These are phyloP conservation scores for Diaporthe helianthi DNA, from an alignment of 2,329 filamentous ascomycete genomes.

Conservation along the genomic window DNA sequence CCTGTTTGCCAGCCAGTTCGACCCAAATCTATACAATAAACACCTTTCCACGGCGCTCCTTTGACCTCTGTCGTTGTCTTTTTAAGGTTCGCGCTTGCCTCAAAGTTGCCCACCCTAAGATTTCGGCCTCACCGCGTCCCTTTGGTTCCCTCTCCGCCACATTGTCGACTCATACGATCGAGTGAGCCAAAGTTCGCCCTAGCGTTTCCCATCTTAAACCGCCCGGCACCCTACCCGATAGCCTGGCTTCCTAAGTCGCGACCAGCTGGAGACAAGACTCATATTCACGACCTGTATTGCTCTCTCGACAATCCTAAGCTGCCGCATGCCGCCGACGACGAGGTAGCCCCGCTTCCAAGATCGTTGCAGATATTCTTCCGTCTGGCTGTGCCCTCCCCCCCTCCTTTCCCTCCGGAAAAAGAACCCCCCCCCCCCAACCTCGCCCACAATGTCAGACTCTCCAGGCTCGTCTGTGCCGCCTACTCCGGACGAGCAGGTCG, in stretches of 20 bases:
- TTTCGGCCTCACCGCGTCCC: constrained; percentile 17
- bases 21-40: neutral
- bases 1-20: neutral
- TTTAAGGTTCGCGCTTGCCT: constrained; percentile 22
- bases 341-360: constrained; percentile 5
- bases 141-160: constrained; percentile 13
- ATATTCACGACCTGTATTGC: neutral
- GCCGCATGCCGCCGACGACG: constrained; percentile 21
- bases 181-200: constrained; percentile 15
- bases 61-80: constrained; percentile 4
- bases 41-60: neutral
- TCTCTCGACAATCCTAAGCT: neutral
- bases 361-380: constrained; percentile 1
- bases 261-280: neutral
- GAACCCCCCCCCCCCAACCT: neutral
- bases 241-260: neutral
- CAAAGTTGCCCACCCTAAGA: constrained; percentile 9
- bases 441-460: constrained; percentile 40
- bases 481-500: constrained; percentile 54
- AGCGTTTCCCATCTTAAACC: constrained; percentile 2
- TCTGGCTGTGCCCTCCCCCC: too few relatives aligned
- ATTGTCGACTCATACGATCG: constrained; percentile 17
- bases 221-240: constrained; percentile 4
- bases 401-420: too few relatives aligned
- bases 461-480: constrained; percentile 48